A percentile compares a stretch with the other conserved stretches of the same genome.
These are phyloP conservation scores for Clitopilus passeckerianus DNA, from an alignment of 768 basidiomycete genomes.

Conservation along the genomic window DNA sequence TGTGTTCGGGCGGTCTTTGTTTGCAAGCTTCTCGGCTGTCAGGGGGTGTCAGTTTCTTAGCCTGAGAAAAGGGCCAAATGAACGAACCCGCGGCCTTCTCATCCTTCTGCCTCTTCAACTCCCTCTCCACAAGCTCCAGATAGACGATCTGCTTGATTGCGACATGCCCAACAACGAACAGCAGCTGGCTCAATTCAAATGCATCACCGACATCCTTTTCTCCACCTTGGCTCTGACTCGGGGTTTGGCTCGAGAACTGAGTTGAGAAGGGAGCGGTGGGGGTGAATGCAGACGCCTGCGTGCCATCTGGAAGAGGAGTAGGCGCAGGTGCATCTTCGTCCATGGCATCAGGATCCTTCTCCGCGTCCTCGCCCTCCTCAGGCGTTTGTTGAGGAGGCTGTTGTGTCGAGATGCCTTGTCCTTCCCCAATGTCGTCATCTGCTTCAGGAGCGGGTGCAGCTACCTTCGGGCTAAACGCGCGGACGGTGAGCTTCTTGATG, in stretches of 20 bases:
- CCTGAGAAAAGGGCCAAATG: background rate
- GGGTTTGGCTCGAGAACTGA: slow-evolving; percentile 5
- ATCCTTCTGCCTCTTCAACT: slow-evolving; percentile 96
- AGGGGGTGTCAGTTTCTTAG: background rate
- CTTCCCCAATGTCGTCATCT: background rate
- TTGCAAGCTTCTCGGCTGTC: slow-evolving; percentile 58
- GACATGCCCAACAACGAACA: slow-evolving; percentile 94
- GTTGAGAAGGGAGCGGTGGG: slow-evolving; percentile 20
- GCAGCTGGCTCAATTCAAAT: slow-evolving; percentile 87
- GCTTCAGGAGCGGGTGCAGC: slow-evolving; percentile 7
- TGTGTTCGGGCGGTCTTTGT: slow-evolving; percentile 25
- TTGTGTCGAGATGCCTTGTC: background rate
- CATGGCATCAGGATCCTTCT: slow-evolving; percentile 45
- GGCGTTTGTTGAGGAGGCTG: slow-evolving; percentile 7
- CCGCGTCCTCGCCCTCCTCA: slow-evolving; percentile 7
- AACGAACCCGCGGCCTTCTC: slow-evolving; percentile 71
- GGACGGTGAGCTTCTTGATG: slow-evolving; percentile 74
- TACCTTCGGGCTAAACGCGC: slow-evolving; percentile 51
- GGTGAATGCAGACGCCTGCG: slow-evolving; percentile 23
- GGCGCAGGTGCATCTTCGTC: slow-evolving; percentile 41
- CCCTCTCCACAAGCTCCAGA: slow-evolving; percentile 90
- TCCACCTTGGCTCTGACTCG: slow-evolving; percentile 8
- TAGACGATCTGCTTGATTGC: slow-evolving; percentile 98
- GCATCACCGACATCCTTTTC: slow-evolving; percentile 66
- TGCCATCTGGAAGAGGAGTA: slow-evolving; percentile 15